Conservation (phyloP, 768 basidiomycete genomes). For the Neoboletus brunneissimus region DNA sequence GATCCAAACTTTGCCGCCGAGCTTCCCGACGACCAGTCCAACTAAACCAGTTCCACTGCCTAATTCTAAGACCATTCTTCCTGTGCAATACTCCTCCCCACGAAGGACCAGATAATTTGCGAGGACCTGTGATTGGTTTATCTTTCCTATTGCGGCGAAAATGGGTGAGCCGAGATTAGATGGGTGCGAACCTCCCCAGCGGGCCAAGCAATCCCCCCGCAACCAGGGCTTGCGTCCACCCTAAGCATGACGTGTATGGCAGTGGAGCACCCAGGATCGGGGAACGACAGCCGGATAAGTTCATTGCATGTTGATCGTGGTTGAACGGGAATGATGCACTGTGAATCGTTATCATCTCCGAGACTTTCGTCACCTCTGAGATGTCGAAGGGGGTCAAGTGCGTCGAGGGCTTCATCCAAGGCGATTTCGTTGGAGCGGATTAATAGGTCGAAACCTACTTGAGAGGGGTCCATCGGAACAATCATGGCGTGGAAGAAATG, state of each 20-base stretch:
- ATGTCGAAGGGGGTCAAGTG: slow-evolving; percentile 59
- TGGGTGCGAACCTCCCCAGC: slow-evolving; percentile 74
- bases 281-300: slow-evolving; percentile 44
- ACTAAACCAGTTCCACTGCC: slow-evolving; percentile 93
- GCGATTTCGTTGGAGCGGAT: slow-evolving; percentile 36
- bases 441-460: slow-evolving; percentile 8
- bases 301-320: slow-evolving; percentile 48
- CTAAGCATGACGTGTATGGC: slow-evolving; percentile 41
- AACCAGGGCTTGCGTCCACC: slow-evolving; percentile 82
- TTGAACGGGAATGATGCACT: slow-evolving; percentile 51
- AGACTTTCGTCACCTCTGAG: slow-evolving; percentile 43
- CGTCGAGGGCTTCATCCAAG: slow-evolving; percentile 53
- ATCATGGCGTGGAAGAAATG: slow-evolving; percentile 7
- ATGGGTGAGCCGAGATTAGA: neutral
- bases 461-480: neutral
- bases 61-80: slow-evolving; percentile 70
- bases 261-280: slow-evolving; percentile 6
- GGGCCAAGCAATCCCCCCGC: slow-evolving; percentile 91
- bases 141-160: neutral
- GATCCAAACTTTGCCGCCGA: slow-evolving; percentile 70
- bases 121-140: slow-evolving; percentile 54
- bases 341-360: slow-evolving; percentile 19
- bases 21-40: slow-evolving; percentile 74
- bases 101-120: slow-evolving; percentile 68
- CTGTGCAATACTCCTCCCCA: slow-evolving; percentile 46